Base-by-base conservation (phyloP, 2,329 filamentous ascomycete genomes). In the Sarocladium kiliense region DNA sequence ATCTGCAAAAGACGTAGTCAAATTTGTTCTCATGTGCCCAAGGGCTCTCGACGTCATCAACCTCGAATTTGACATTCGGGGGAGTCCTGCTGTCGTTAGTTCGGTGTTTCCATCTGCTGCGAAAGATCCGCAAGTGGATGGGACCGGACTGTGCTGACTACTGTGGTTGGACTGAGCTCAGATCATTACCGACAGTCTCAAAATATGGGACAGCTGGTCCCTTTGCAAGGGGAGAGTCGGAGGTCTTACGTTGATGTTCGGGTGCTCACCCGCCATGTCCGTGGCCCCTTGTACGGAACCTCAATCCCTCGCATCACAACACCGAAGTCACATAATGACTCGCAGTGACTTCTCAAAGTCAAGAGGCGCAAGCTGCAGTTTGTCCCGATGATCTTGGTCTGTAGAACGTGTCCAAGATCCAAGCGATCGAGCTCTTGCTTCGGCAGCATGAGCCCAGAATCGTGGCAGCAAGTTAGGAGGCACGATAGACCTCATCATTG, bases 201-300 rank as follows among this genome's bases (percentile, higher is more conserved):
- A n/a, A n/a, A n/a, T n/a, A n/a, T n/a, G n/a, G n/a, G n/a, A n/a
- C n/a, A n/a, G n/a, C n/a, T n/a, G n/a, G n/a, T n/a, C n/a, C n/a
- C n/a, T n/a, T n/a, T n/a, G n/a, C n/a, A n/a, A n/a, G n/a, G n/a
- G n/a, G n/a, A n/a, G n/a, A n/a, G n/a, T n/a, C n/a, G n/a, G 41
- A 45, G 9, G 7, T 11, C 41, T 3, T 6, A 45, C 41, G 19
- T 10, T 25, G 5, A 39, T 76, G 9, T 63, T 51, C n/a, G 70
- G 66, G 53, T 64, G 67, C 16, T 61, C 54, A 44, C 70, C 65
- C 5, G 63, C 71, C 50, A 74, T 68, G 27, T 72, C 69, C 16
- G 76, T 72, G 3, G 72, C 68, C 74, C 63, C 63, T 61, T 12
- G n/a, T n/a, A n/a, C n/a, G n/a, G n/a, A n/a, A n/a, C n/a, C n/a